Evolutionary conservation across 2,329 filamentous ascomycete species (phyloP).

Genomic region (Ceratocystis eucalypticola): DNA sequence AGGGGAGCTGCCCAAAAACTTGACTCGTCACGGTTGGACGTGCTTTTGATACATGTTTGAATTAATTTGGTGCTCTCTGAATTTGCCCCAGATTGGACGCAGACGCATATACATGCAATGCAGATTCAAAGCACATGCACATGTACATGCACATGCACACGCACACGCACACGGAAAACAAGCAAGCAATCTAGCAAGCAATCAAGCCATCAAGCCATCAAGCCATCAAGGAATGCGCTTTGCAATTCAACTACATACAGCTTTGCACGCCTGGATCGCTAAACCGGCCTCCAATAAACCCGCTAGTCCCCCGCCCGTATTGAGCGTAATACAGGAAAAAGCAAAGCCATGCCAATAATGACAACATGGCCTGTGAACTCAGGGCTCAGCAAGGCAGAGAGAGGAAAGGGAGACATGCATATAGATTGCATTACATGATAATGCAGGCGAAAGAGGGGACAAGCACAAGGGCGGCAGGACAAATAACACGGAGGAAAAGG

Average conservation of each 20-base stretch:
- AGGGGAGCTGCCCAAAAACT: not conserved
- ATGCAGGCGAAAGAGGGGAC: not conserved
- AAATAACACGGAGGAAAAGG: not conserved
- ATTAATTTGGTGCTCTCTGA: not conserved
- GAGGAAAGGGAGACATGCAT: constrained; percentile 1
- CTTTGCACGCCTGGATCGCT: no score
- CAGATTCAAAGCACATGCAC: not conserved
- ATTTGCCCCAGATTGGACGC: not conserved
- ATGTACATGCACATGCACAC: not conserved
- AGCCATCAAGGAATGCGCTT: no score
- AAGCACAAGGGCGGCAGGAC: not conserved
- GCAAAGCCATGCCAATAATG: not conserved
- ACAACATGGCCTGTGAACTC: not conserved
- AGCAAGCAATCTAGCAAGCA: no score
- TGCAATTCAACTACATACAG: no score
- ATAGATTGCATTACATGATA: not conserved
- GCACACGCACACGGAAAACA: not conserved
- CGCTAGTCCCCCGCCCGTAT: not conserved
- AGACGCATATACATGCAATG: not conserved
- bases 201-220: no score
- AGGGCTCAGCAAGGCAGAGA: not conserved
- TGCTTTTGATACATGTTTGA: not conserved
- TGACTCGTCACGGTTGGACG: not conserved
- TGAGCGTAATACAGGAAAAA: not conserved
- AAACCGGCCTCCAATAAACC: not conserved